Base-by-base conservation (phyloP, 306 rosid genomes). In the Pyrus bretschneideri region DNA sequence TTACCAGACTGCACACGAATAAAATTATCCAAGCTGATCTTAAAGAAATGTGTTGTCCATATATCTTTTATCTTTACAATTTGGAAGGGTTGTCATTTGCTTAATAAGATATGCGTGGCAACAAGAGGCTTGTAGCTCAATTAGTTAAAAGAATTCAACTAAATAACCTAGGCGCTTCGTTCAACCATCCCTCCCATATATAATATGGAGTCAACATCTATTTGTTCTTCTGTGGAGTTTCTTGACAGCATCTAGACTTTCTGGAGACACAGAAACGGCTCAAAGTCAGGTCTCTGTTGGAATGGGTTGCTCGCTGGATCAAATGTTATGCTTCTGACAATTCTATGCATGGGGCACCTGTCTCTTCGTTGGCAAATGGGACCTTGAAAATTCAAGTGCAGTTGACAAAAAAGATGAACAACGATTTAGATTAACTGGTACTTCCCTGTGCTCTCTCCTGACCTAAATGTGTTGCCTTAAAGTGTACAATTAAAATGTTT, bases 261-360 rank as follows among this genome's bases (percentile, higher is more conserved):
- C 93, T 65, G 93, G 93, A 13, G 85, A 86, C 45, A 66, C 64
- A 63, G 96, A 83, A 78, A 82, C 83, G 25, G 92, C 91, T 83
- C 92, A 91, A 76, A 83, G 88, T 86, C 92, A 89, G 86, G 93
- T 89, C 66, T 83, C 84, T 5, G 90, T 91, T 45, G 96, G 96
- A 73, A 89, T 91, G 90, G 93, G 31, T 84, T 91, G 83, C 83
- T 91, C 10, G 90, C 96, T 67, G 93, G 96, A 78, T 91, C 92
- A 21, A 91, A 88, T 27, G 88, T 86, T 78, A 73, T 89, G 82
- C 90, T 91, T 86, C 86, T 91, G 27, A 89, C 96, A 76, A 76
- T 91, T 61, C 82, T 89, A 63, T 38, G 9, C 42, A 38, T 89
- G 93, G 96, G 91, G 96, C 29, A 74, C 89, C 69, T 86, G 93